Evolutionary conservation across 2,329 filamentous ascomycete species (phyloP).

Genomic region (Pseudogymnoascus sp.): DNA sequence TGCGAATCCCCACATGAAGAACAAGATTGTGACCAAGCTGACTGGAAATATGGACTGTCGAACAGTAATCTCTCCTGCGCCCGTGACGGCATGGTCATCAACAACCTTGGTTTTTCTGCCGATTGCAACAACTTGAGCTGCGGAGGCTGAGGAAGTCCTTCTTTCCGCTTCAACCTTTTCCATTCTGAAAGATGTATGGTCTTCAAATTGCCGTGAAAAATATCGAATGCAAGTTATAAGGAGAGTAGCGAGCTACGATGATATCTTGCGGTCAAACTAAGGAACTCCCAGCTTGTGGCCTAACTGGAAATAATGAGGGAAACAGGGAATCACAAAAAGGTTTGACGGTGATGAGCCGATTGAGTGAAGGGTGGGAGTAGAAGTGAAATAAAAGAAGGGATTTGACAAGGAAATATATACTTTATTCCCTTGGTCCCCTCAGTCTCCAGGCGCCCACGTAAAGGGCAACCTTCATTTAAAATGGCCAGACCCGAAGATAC

Average conservation of each 20-base stretch:
- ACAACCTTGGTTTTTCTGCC: neutral
- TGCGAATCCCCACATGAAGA: conserved; percentile 42
- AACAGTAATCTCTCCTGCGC: conserved; percentile 33
- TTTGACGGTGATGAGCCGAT: neutral
- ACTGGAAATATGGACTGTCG: conserved; percentile 35
- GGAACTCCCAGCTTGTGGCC: neutral
- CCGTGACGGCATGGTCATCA: conserved; percentile 21
- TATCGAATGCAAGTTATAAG: neutral
- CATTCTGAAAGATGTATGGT: neutral
- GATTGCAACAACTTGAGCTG: neutral
- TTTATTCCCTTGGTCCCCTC: neutral
- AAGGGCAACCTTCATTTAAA: neutral
- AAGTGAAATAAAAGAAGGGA: neutral
- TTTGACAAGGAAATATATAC: neutral
- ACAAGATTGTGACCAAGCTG: conserved; percentile 38
- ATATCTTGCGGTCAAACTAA: neutral
- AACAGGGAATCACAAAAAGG: neutral
- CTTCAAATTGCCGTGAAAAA: neutral
- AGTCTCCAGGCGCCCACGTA: neutral
- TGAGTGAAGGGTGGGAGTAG: neutral
- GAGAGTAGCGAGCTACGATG: neutral
- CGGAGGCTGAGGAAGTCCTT: neutral
- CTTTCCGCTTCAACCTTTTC: neutral
- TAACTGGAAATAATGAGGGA: neutral
- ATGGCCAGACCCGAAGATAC: neutral